A percentile compares a stretch with the other conserved stretches of the same genome.
Evolutionary conservation across 495 filamentous ascomycete species (phyloP).

Genomic region (Hyphodiscus hymeniophilus): DNA sequence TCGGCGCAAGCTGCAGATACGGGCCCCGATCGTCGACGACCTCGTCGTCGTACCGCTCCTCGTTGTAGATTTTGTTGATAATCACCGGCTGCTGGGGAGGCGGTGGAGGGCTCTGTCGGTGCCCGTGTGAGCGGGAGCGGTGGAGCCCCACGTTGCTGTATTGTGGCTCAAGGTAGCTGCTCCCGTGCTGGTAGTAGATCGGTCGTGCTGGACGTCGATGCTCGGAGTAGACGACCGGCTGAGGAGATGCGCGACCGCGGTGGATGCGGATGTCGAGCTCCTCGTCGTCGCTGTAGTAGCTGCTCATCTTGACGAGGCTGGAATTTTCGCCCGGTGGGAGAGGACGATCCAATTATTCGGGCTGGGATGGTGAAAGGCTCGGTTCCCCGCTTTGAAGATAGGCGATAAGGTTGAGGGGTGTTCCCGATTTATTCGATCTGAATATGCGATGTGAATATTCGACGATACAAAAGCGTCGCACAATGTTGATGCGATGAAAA

Average conservation of each 20-base stretch:
- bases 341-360: background rate
- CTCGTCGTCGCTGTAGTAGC: slow-evolving; percentile 29
- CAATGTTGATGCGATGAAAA: no score
- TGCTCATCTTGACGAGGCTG: slow-evolving; percentile 13
- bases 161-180: slow-evolving; percentile 12
- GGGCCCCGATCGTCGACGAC: slow-evolving; percentile 11
- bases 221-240: slow-evolving; percentile 20
- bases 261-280: slow-evolving; percentile 38
- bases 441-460: no score
- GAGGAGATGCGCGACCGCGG: slow-evolving; percentile 28
- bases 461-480: no score
- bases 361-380: background rate
- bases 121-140: slow-evolving; percentile 13
- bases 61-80: slow-evolving; percentile 41
- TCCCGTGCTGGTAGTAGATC: background rate
- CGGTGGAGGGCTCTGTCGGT: slow-evolving; percentile 13
- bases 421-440: no score
- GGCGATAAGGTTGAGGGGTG: no score
- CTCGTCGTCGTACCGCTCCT: slow-evolving; percentile 21
- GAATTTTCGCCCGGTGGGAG: background rate
- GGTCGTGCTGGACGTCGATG: slow-evolving; percentile 4
- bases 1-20: slow-evolving; percentile 16
- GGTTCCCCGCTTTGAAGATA: no score
- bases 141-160: background rate
- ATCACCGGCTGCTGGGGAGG: slow-evolving; percentile 34